Base-by-base conservation (phyloP, 2,329 filamentous ascomycete species). In the Beauveria pseudobassiana region DNA sequence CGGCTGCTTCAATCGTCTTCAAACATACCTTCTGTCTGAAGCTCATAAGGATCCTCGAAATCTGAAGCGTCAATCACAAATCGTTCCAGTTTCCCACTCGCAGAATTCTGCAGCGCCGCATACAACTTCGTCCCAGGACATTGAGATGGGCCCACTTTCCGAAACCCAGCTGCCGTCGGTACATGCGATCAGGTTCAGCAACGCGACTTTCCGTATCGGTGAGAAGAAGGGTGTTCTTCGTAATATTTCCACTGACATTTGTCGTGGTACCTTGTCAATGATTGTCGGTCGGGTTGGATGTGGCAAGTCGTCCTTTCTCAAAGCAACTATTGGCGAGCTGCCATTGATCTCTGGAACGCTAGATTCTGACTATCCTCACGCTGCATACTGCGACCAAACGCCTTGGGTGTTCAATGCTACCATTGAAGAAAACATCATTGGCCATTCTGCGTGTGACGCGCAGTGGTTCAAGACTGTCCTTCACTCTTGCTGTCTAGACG, bases 221-320 rank as follows among this genome's bases (percentile, higher is more conserved):
- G 66, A 70, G 7, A 64, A 52, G 3, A 58, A 54, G 4, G 14
- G 59, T 1, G 53, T 74, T 1, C 63, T 76, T 1, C 63, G 63
- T 0, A 58, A 69, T 1, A 66, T 75, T 10, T 65, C 64, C n/a
- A 20, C 74, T 7, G 24, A 16, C 0, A 38, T 75, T 1, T 26
- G 45, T 0, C 34, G 55, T 0, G 63, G 68, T 4, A 69, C 64
- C 0, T 56, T 76, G 0, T 77, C 70, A 14, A 72, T 78, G 63
- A 48, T 79, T 2, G 67, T 78, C 1, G 77, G 78, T 0, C 73
- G 71, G 0, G 76, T 79, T 0, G 78, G 77, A 1, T 75, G 74
- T n/a, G 77, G 78, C 26, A 80, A 80, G 55, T 75, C 76, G 0
- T 72, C 71, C 0, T 64, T 79, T 0, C 63, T 78, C 10, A 71